A percentile compares a stretch with the other conserved stretches of the same genome.
Conservation (phyloP, 208 protist genomes). For the Vickermania ingenoplastis region DNA sequence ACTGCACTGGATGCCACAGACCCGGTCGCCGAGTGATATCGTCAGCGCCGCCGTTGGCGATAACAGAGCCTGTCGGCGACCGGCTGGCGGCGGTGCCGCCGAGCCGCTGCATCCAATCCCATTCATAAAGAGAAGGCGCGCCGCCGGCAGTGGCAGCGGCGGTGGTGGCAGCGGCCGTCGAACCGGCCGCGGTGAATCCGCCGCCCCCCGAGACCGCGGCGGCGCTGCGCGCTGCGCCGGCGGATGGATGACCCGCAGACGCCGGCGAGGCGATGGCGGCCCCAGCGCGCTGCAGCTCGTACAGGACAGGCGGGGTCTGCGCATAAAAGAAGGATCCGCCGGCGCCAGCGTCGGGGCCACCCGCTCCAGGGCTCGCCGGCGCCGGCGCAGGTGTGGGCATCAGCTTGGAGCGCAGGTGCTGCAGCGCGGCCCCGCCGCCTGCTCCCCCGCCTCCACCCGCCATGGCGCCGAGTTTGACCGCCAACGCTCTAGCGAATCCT, state of each 20-base stretch:
- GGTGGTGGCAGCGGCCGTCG: neutral
- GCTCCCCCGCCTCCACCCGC: neutral
- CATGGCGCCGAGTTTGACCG: neutral
- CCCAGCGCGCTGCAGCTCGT: too few relatives aligned
- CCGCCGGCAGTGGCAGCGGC: too few relatives aligned
- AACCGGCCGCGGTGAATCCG: neutral
- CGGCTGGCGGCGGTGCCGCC: too few relatives aligned
- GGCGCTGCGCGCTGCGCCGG: neutral
- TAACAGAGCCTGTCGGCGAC: neutral
- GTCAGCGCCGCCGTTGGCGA: neutral
- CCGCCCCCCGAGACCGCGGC: neutral
- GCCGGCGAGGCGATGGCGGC: too few relatives aligned
- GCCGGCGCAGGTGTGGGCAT: neutral
- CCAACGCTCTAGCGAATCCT: neutral
- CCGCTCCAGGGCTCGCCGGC: neutral
- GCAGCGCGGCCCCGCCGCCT: neutral
- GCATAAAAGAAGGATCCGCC: too few relatives aligned
- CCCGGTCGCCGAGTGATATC: neutral
- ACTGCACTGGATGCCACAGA: constrained; percentile 57
- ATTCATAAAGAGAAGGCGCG: too few relatives aligned
- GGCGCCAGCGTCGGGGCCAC: neutral
- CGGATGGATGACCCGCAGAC: too few relatives aligned
- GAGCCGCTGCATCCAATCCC: neutral
- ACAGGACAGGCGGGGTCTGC: too few relatives aligned
- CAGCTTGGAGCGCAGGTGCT: neutral